A percentile compares a stretch with the other conserved stretches of the same genome.
These are phyloP conservation scores for Sarcomyxa edulis DNA, from an alignment of 768 basidiomycete species.

Conservation along the genomic window DNA sequence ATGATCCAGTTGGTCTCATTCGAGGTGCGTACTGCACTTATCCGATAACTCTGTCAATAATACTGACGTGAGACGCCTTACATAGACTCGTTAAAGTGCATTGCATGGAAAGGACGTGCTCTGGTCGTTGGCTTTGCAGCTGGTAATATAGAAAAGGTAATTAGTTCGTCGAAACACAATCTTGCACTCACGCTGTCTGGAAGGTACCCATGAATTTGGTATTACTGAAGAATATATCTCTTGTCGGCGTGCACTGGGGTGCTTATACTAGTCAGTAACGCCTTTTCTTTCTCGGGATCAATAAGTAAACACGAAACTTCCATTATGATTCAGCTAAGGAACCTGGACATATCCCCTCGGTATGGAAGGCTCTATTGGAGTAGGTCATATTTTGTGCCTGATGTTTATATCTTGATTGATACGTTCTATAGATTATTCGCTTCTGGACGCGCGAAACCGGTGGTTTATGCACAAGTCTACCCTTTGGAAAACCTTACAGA, in stretches of 20 bases:
- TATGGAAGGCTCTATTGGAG: constrained; percentile 72
- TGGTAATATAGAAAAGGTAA: constrained; percentile 78
- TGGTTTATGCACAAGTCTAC: constrained; percentile 67
- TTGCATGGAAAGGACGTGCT: constrained; percentile 90
- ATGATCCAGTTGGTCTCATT: constrained; percentile 82
- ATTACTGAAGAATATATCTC: constrained; percentile 78
- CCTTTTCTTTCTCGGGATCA: constrained; percentile 2
- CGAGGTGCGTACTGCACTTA: constrained; percentile 50
- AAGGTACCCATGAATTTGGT: constrained; percentile 83
- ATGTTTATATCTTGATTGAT: neutral
- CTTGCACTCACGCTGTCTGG: constrained; percentile 4
- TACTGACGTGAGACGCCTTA: neutral
- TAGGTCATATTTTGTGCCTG: constrained; percentile 22
- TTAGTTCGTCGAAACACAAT: constrained; percentile 2
- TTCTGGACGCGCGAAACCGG: constrained; percentile 59
- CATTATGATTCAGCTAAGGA: constrained; percentile 49
- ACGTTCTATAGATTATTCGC: constrained; percentile 51
- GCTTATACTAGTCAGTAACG: constrained; percentile 60
- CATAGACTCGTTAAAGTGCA: constrained; percentile 82
- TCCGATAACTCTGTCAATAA: neutral
- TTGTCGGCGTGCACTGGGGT: constrained; percentile 88
- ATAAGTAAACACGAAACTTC: constrained; percentile 1
- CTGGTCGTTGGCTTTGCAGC: constrained; percentile 93
- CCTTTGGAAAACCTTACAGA: constrained; percentile 60
- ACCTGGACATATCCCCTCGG: constrained; percentile 50